These are phyloP conservation scores for Fonsecaea monophora DNA, from an alignment of 2,329 filamentous ascomycete genomes.

Conservation along the genomic window DNA sequence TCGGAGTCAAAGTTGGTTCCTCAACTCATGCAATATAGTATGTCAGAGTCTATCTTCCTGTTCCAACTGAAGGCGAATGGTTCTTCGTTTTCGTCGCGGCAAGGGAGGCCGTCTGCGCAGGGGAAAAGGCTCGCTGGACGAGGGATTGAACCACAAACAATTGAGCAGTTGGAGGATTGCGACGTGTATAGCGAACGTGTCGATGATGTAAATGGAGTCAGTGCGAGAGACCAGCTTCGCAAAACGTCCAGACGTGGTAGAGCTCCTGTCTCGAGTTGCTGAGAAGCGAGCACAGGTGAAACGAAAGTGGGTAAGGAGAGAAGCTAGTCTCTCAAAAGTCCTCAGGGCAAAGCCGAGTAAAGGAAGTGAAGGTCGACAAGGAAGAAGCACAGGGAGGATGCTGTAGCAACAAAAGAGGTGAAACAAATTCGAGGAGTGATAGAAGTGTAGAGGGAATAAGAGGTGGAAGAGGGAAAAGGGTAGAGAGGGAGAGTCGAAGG, in stretches of 20 bases:
- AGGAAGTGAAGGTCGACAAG: constrained; percentile 36
- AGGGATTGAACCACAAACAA: constrained; percentile 20
- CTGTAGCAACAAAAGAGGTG: constrained; percentile 35
- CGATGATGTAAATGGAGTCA: constrained; percentile 39
- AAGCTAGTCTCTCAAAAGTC: constrained; percentile 40
- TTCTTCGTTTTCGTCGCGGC: constrained; percentile 8
- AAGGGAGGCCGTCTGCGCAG: constrained; percentile 9
- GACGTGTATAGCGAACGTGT: constrained; percentile 37
- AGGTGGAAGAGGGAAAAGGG: constrained; percentile 24
- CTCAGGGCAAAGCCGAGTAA: constrained; percentile 33
- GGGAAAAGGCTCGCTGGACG: constrained; percentile 15
- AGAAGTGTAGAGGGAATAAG: constrained; percentile 15
- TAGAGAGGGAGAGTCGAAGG: constrained; percentile 21
- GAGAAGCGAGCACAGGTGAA: constrained; percentile 40
- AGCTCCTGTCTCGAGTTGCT: constrained; percentile 38
- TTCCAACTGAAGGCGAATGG: background rate
- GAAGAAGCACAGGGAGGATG: constrained; percentile 26
- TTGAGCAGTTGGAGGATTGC: constrained; percentile 21
- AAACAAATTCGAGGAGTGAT: constrained; percentile 32
- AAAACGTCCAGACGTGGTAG: constrained; percentile 41
- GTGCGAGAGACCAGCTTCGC: constrained; percentile 41
- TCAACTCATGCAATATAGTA: constrained; percentile 16
- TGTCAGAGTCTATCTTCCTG: constrained; percentile 19
- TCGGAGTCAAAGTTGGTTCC: constrained; percentile 15
- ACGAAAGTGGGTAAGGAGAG: constrained; percentile 42